Evolutionary conservation across 2,329 filamentous ascomycete species (phyloP), one percentile per base, ranked within the genome.

Genomic region (Aureobasidium musti): DNA sequence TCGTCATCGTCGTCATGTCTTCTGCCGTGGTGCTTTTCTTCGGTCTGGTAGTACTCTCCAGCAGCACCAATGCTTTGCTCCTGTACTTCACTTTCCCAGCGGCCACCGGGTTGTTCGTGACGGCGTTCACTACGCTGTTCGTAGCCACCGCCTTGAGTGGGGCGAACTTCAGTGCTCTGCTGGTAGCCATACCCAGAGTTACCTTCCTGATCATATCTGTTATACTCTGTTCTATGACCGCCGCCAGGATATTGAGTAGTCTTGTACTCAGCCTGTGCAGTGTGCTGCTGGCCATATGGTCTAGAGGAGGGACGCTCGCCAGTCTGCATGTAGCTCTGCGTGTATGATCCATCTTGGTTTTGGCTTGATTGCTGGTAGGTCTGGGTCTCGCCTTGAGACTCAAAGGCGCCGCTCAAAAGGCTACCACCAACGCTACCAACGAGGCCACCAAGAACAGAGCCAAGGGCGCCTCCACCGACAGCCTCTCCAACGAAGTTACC

Each of bases 361-460:
- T 86, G 83, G 39, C 82, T 81, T 67, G 84, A 79, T 70, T 81
- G 81, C 64, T 81, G 79, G 70, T 83, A 84, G 7, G 69, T 69
- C 66, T 82, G 86, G 53, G 87, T 81, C 39, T 84, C 72, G 81
- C 77, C 45, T 43, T 64, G 11, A 65, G 67, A 66, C 68, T 82
- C 81, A 63, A 89, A 84, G 17, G 83, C 83, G 14, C 84, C 84
- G 13, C 87, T 86, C 10, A 96, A 83, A 19, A 93, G 79, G 45
- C 86, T 86, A 41, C 84, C 84, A 35, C 83, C 82, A 68, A 85
- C 77, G 30, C 80, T 82, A 35, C 83, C 80, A 33, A 90, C 89
- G 39, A 90, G 77, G 33, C 88, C 86, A 65, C 88, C 89, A 14
- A 96, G 81, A 50, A 96, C 79, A 28, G 89, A 88, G 35, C 90